phyloP scores from a whole-genome alignment of 2,329 filamentous ascomycete genomes.

The Beauveria bassiana region DNA sequence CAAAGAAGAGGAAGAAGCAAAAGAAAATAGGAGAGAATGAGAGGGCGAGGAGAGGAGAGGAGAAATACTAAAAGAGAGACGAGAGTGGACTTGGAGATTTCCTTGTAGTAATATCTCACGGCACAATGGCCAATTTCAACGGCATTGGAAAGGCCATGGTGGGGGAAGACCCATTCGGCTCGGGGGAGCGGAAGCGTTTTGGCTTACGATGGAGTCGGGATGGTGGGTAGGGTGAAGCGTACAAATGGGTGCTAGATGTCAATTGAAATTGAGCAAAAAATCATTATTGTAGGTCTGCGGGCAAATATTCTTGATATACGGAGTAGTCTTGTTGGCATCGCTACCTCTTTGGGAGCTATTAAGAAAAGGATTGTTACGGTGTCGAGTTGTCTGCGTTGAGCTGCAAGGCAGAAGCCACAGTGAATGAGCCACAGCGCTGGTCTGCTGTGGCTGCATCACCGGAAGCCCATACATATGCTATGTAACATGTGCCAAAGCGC shows the following conservation, averaged over 20 bases:
- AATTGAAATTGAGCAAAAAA: neutral
- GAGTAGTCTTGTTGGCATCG: neutral
- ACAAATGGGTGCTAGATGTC: neutral
- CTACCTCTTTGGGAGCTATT: neutral
- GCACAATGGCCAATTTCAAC: neutral
- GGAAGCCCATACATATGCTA: neutral
- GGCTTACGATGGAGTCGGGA: neutral
- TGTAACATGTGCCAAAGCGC: neutral
- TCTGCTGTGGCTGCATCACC: neutral
- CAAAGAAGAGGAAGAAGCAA: neutral
- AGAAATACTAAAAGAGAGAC: neutral
- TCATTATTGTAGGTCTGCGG: neutral
- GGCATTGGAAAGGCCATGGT: neutral
- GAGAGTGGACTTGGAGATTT: neutral
- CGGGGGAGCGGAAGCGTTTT: slow-evolving; percentile 10
- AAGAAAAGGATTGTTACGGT: neutral
- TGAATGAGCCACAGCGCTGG: neutral
- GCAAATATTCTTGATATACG: neutral
- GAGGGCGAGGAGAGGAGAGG: neutral
- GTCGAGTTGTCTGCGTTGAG: neutral
- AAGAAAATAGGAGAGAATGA: neutral
- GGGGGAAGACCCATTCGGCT: slow-evolving; percentile 9
- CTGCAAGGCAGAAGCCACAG: no score
- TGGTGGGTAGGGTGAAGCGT: no score
- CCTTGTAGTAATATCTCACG: neutral